Evolutionary conservation across 2,329 filamentous ascomycete genomes (phyloP).

Genomic region (Neofusicoccum ribis): DNA sequence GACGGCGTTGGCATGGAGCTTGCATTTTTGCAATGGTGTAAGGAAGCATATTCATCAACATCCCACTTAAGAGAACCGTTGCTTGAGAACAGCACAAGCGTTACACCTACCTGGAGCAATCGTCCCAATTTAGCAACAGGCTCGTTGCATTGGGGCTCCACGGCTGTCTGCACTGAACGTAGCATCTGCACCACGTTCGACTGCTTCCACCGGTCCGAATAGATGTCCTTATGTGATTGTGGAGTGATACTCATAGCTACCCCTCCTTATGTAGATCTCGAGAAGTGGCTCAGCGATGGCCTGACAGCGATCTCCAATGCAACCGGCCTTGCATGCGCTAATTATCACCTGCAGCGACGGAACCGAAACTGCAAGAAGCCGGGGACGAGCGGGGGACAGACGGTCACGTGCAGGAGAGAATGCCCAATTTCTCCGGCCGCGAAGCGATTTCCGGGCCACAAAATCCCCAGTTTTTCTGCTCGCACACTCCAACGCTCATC

Average conservation of each 20-base stretch:
- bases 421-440: neutral
- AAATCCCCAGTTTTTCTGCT: conserved; percentile 6
- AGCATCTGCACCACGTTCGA: neutral
- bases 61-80: neutral
- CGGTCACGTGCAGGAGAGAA: neutral
- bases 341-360: neutral
- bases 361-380: neutral
- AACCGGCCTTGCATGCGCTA: neutral
- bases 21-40: no score
- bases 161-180: no score
- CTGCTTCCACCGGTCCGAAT: no score
- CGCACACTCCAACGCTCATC: conserved; percentile 8
- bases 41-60: no score
- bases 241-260: neutral
- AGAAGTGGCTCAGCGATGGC: neutral
- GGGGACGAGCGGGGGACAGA: neutral
- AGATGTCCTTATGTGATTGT: neutral
- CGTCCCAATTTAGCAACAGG: neutral
- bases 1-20: conserved; percentile 7
- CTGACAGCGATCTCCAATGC: neutral
- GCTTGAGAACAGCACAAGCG: neutral
- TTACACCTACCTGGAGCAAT: no score
- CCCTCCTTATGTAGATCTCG: neutral
- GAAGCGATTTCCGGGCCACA: conserved; percentile 13
- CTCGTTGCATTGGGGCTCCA: no score